phyloP scores from a whole-genome alignment of 2,329 filamentous ascomycete species.

The Phialemonium atrogriseum region DNA sequence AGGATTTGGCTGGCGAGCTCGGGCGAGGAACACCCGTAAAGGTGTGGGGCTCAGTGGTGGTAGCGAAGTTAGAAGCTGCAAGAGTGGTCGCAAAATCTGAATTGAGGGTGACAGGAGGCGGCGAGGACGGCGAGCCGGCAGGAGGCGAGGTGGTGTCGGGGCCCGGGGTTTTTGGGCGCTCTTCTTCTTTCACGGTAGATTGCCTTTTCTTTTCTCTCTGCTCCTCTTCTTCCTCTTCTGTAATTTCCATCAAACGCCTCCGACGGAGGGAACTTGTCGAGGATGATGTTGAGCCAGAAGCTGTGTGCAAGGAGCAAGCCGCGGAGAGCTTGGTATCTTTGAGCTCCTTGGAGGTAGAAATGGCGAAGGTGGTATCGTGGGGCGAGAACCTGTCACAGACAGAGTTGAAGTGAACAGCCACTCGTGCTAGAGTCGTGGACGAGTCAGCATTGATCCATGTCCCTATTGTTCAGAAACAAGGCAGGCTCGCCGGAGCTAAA shows the following conservation, averaged over 20 bases:
- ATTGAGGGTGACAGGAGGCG: conserved; percentile 39
- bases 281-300: conserved; percentile 77
- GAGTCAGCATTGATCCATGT: conserved; percentile 13
- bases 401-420: conserved; percentile 63
- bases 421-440: conserved; percentile 55
- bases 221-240: conserved; percentile 75
- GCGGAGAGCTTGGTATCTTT: conserved; percentile 82
- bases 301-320: conserved; percentile 82
- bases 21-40: conserved; percentile 40
- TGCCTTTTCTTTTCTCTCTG: conserved; percentile 50
- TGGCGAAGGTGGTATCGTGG: conserved; percentile 76
- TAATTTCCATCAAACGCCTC: conserved; percentile 79
- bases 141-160: conserved; percentile 15
- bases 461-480: conserved; percentile 13
- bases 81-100: conserved; percentile 42
- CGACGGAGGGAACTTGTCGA: conserved; percentile 72
- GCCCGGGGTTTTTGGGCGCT: conserved; percentile 14
- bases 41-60: conserved; percentile 39
- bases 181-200: conserved; percentile 42
- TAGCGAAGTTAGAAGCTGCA: conserved; percentile 41
- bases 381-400: conserved; percentile 69
- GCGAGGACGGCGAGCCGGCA: conserved; percentile 21
- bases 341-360: conserved; percentile 66
- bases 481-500: conserved; percentile 2
- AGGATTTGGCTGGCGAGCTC: conserved; percentile 34